phyloP scores from a whole-genome alignment of 495 filamentous ascomycete species.

The Aspergillus biplanus region DNA sequence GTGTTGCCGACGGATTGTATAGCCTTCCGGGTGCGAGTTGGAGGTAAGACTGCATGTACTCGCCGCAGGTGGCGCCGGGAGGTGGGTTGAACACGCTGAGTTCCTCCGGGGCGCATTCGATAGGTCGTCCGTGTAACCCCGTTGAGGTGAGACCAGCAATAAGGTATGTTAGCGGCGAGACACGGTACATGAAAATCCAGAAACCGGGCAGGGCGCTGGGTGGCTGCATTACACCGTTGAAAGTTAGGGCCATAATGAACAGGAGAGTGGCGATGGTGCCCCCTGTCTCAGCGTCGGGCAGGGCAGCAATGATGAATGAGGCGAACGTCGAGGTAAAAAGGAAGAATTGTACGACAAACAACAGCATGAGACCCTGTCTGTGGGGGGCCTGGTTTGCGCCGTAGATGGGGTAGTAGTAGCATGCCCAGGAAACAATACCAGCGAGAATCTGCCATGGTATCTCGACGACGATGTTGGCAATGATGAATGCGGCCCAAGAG shows the following conservation, averaged over 20 bases:
- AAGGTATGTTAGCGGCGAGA: constrained; percentile 60
- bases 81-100: constrained; percentile 57
- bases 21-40: constrained; percentile 40
- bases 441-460: constrained; percentile 70
- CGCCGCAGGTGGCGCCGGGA: constrained; percentile 49
- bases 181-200: constrained; percentile 63
- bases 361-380: constrained; percentile 51
- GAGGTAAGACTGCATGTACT: constrained; percentile 48
- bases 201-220: constrained; percentile 55
- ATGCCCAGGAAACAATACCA: constrained; percentile 60
- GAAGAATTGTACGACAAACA: constrained; percentile 65
- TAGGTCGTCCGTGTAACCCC: constrained; percentile 44
- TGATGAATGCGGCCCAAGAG: constrained; percentile 72
- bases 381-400: constrained; percentile 41
- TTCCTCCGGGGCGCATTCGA: constrained; percentile 51
- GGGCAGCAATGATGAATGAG: constrained; percentile 53
- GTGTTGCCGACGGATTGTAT: constrained; percentile 47
- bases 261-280: constrained; percentile 61
- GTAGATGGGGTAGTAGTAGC: constrained; percentile 64
- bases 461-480: constrained; percentile 70
- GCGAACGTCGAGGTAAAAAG: constrained; percentile 73
- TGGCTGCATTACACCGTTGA: constrained; percentile 64
- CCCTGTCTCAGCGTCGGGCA: constrained; percentile 58
- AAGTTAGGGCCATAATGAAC: constrained; percentile 62
- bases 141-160: constrained; percentile 55